Evolutionary conservation across 768 basidiomycete species (phyloP).

Genomic region (Trametes elegans): DNA sequence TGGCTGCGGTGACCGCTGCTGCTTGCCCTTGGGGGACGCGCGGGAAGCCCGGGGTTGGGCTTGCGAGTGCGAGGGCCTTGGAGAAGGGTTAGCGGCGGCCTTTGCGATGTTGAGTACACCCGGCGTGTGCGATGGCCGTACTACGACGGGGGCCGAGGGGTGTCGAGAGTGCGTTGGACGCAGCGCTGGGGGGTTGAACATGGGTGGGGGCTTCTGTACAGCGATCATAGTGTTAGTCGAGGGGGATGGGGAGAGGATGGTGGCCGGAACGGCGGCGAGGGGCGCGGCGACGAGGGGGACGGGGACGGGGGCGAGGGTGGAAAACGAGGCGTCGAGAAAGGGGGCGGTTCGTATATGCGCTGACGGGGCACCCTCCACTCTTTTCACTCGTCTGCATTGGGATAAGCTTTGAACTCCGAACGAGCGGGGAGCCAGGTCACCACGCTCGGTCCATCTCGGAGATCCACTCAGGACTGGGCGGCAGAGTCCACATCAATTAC

Average conservation of each 20-base stretch:
- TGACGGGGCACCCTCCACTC: slow-evolving; percentile 1
- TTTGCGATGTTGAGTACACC: slow-evolving; percentile 72
- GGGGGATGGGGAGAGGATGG: slow-evolving; percentile 15
- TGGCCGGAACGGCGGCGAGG: slow-evolving; percentile 24
- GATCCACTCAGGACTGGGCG: slow-evolving; percentile 2
- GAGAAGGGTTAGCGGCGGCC: slow-evolving; percentile 38
- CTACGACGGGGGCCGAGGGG: slow-evolving; percentile 67
- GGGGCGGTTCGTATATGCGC: slow-evolving; percentile 21
- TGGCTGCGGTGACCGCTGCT: slow-evolving; percentile 29
- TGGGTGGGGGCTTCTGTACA: slow-evolving; percentile 36
- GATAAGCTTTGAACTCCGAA: slow-evolving; percentile 18
- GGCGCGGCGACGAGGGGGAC: slow-evolving; percentile 24
- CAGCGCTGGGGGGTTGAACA: slow-evolving; percentile 29
- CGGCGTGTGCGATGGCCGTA: slow-evolving; percentile 70
- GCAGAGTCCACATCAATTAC: background rate
- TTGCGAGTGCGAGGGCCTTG: slow-evolving; percentile 38
- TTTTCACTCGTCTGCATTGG: slow-evolving; percentile 13
- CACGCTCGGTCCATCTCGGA: slow-evolving; percentile 12
- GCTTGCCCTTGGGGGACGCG: slow-evolving; percentile 38
- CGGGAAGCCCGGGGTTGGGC: slow-evolving; percentile 34
- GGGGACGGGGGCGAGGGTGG: slow-evolving; percentile 12
- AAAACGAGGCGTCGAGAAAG: slow-evolving; percentile 24
- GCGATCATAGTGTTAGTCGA: slow-evolving; percentile 38
- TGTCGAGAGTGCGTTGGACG: slow-evolving; percentile 52
- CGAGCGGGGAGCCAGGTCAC: background rate